Evolutionary conservation across 495 filamentous ascomycete genomes (phyloP).

Genomic region (Venustampulla echinocandica): DNA sequence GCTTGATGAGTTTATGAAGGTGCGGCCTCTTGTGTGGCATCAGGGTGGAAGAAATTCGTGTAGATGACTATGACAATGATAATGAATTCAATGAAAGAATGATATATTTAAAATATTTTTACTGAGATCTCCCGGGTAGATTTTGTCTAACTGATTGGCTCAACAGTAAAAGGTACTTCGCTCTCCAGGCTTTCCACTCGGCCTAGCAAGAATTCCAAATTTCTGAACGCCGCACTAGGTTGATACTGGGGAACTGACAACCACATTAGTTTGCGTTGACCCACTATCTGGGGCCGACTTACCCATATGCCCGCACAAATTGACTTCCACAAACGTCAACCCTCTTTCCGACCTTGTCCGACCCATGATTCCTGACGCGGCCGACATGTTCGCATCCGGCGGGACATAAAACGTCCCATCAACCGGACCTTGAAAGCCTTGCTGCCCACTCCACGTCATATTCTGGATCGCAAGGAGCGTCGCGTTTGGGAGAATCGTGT

Average conservation of each 20-base stretch:
- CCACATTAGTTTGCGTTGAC: too few relatives aligned
- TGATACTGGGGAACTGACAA: slow-evolving; percentile 57
- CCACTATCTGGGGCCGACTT: too few relatives aligned
- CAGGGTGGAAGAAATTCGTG: slow-evolving; percentile 56
- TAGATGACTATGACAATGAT: too few relatives aligned
- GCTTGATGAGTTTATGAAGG: slow-evolving; percentile 59
- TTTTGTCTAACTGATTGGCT: too few relatives aligned
- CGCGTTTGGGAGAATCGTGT: slow-evolving; percentile 53
- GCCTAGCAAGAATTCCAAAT: slow-evolving; percentile 60
- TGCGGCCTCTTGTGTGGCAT: too few relatives aligned
- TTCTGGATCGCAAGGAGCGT: slow-evolving; percentile 69
- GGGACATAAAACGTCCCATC: slow-evolving; percentile 1
- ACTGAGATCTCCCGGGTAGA: too few relatives aligned
- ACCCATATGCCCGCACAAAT: slow-evolving; percentile 55
- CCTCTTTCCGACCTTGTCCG: slow-evolving; percentile 56
- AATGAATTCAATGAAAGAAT: too few relatives aligned
- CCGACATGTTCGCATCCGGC: slow-evolving; percentile 13
- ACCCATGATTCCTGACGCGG: slow-evolving; percentile 50
- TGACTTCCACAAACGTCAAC: slow-evolving; percentile 54
- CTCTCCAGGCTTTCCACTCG: slow-evolving; percentile 36
- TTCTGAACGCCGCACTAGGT: slow-evolving; percentile 56
- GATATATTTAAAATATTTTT: too few relatives aligned
- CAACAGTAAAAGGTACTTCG: too few relatives aligned
- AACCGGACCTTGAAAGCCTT: slow-evolving; percentile 49
- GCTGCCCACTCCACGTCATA: slow-evolving; percentile 73